Percentiles rank a stretch among this genome's conserved stretches.
phyloP scores from a whole-genome alignment of 2,329 filamentous ascomycete genomes.

The Penicillium sp. region DNA sequence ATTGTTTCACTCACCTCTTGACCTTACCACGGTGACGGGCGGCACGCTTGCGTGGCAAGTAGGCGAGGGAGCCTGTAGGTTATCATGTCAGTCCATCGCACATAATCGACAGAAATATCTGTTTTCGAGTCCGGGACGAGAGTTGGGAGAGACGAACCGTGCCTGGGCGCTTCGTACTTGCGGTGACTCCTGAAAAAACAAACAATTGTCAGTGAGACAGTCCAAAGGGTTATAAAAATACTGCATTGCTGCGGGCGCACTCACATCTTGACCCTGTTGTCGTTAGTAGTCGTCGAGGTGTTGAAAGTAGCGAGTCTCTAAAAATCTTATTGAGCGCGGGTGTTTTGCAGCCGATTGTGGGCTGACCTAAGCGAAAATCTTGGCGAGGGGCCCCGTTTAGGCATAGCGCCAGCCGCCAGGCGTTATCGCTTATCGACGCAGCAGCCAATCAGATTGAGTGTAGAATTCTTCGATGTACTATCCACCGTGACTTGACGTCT shows the following conservation, averaged over 20 bases:
- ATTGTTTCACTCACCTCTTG: slow-evolving; percentile 72
- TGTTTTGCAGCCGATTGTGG: slow-evolving; percentile 42
- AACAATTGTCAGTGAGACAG: slow-evolving; percentile 24
- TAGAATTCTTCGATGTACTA: no score
- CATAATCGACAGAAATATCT: slow-evolving; percentile 21
- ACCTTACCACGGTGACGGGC: slow-evolving; percentile 94
- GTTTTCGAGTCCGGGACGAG: slow-evolving; percentile 48
- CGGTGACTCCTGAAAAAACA: slow-evolving; percentile 50
- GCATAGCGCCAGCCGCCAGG: background rate
- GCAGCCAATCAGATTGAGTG: background rate
- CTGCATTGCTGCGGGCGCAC: slow-evolving; percentile 19
- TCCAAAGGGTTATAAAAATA: background rate
- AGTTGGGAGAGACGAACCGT: slow-evolving; percentile 74
- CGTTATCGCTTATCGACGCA: slow-evolving; percentile 1
- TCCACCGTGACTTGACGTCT: no score
- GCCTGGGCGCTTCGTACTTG: slow-evolving; percentile 83
- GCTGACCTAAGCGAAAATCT: slow-evolving; percentile 40
- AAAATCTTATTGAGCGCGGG: slow-evolving; percentile 26
- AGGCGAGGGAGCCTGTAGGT: slow-evolving; percentile 66
- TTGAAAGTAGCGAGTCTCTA: slow-evolving; percentile 37
- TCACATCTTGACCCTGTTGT: slow-evolving; percentile 48
- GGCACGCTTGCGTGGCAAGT: slow-evolving; percentile 85
- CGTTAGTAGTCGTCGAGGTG: slow-evolving; percentile 46
- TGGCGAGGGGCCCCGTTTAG: slow-evolving; percentile 19
- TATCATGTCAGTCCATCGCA: slow-evolving; percentile 31